Percentiles rank a stretch among this genome's conserved stretches.
phyloP scores from a whole-genome alignment of 2,329 filamentous ascomycete species.

The Byssothecium circinans region DNA sequence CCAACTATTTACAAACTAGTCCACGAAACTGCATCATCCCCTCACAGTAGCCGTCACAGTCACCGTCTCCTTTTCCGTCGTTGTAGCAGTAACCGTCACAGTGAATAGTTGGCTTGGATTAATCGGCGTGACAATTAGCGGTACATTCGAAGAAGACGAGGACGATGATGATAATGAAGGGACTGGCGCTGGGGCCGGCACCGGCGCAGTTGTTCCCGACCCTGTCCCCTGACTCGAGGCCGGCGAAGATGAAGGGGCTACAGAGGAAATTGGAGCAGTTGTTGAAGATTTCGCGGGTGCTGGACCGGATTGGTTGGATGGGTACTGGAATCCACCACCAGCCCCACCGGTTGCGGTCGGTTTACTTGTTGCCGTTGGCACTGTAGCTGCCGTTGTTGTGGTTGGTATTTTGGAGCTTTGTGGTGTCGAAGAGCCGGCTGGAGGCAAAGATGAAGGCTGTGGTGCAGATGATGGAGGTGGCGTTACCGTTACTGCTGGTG shows the following conservation, averaged over 20 bases:
- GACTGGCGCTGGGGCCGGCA: neutral
- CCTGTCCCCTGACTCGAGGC: neutral
- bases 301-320: neutral
- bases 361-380: neutral
- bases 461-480: neutral
- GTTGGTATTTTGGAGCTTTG: neutral
- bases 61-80: constrained; percentile 35
- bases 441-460: neutral
- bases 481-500: neutral
- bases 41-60: constrained; percentile 30
- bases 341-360: neutral
- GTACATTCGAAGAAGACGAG: constrained; percentile 20
- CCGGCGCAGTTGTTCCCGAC: neutral
- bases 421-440: no score
- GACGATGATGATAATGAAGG: constrained; percentile 1
- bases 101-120: constrained; percentile 37
- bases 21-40: constrained; percentile 6
- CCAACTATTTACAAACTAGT: neutral
- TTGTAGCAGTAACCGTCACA: constrained; percentile 30
- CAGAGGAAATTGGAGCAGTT: neutral
- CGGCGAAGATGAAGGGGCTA: neutral
- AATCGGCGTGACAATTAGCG: constrained; percentile 38
- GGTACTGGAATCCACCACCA: neutral
- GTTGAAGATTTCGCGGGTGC: neutral
- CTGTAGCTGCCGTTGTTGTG: neutral